Conservation (phyloP, 2,329 filamentous ascomycete genomes). For the Cadophora gregata region DNA sequence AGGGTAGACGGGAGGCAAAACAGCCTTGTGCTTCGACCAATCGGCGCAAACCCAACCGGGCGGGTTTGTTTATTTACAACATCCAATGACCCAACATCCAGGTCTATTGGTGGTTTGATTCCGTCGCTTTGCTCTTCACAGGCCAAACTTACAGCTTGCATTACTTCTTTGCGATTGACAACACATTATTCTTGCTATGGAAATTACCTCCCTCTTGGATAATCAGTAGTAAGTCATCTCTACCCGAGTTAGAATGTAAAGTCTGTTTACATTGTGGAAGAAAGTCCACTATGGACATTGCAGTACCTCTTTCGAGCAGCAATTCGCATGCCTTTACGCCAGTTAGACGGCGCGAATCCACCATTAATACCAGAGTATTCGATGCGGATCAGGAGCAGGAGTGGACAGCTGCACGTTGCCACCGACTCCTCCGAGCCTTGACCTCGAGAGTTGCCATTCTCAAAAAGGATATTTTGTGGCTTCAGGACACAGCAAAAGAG, state of each 20-base stretch:
- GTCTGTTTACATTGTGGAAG: slow-evolving; percentile 17
- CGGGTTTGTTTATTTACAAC: slow-evolving; percentile 17
- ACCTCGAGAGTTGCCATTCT: slow-evolving; percentile 51
- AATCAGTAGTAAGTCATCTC: not conserved
- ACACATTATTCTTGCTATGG: slow-evolving; percentile 20
- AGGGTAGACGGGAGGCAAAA: too few relatives aligned
- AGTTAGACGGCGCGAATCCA: slow-evolving; percentile 37
- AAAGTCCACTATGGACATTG: slow-evolving; percentile 23
- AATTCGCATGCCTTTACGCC: slow-evolving; percentile 39
- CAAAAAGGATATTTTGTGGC: slow-evolving; percentile 43
- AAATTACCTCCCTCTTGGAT: not conserved
- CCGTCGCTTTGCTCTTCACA: slow-evolving; percentile 14
- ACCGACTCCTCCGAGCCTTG: slow-evolving; percentile 51
- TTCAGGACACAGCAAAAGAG: slow-evolving; percentile 23
- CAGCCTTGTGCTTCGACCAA: slow-evolving; percentile 19
- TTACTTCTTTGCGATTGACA: slow-evolving; percentile 15
- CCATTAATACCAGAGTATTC: slow-evolving; percentile 32
- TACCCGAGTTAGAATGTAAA: not conserved
- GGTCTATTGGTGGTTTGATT: not conserved
- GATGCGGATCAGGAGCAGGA: slow-evolving; percentile 36
- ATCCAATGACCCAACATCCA: slow-evolving; percentile 6
- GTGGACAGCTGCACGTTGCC: slow-evolving; percentile 52
- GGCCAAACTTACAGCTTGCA: not conserved
- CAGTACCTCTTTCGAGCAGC: slow-evolving; percentile 15
- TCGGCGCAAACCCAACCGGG: not conserved